phyloP scores from a whole-genome alignment of 148 eudicot species.

The Arbutus unedo region DNA sequence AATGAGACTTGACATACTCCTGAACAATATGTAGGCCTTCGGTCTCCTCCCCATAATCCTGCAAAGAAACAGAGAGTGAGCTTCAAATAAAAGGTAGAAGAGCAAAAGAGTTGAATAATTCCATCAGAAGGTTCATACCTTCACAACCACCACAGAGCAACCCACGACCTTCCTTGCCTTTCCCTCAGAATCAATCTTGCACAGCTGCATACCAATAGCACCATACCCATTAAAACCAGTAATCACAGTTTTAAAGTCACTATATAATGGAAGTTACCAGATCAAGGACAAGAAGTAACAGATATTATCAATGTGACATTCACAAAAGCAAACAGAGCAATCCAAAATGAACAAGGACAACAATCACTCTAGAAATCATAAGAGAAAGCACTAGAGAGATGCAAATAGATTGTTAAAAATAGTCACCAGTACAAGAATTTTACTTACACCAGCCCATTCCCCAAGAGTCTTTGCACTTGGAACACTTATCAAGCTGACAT shows the following conservation, averaged over 20 bases:
- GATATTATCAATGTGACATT: too few relatives aligned
- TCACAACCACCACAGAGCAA: conserved; percentile 41
- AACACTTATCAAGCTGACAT: conserved; percentile 37
- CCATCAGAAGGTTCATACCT: conserved; percentile 17
- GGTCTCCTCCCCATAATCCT: conserved; percentile 62
- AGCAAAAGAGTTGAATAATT: neutral
- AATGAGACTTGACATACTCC: conserved; percentile 54
- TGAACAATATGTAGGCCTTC: conserved; percentile 60
- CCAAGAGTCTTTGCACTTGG: conserved; percentile 41
- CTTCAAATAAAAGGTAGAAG: neutral
- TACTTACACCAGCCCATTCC: conserved; percentile 45
- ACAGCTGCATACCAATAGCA: conserved; percentile 18
- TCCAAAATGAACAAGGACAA: too few relatives aligned
- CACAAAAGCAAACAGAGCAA: too few relatives aligned
- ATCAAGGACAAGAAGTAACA: too few relatives aligned
- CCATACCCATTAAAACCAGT: too few relatives aligned
- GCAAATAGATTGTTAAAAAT: neutral
- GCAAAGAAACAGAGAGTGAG: neutral
- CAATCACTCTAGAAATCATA: neutral
- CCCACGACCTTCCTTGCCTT: conserved; percentile 46
- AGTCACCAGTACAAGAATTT: neutral
- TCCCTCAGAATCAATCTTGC: conserved; percentile 45
- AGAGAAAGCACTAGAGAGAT: neutral
- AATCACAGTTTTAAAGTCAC: neutral
- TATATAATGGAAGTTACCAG: too few relatives aligned